Base-by-base conservation (phyloP, 2,329 filamentous ascomycete genomes). In the Ilyonectria destructans region DNA sequence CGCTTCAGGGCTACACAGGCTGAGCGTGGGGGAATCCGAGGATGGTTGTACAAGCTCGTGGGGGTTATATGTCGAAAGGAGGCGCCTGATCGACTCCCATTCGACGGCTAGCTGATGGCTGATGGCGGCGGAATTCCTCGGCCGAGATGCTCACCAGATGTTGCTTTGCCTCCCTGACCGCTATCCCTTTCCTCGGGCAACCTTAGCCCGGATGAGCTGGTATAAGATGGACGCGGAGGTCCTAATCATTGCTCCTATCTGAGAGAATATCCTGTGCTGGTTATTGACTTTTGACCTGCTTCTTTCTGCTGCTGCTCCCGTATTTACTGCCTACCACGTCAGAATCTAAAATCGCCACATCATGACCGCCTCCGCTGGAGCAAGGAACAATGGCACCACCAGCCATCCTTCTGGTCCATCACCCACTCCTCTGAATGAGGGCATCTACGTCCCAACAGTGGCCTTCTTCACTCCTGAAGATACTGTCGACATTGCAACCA, bases 401-500 rank as follows among this genome's bases (percentile, higher is more conserved):
- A 33, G 48, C 48, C 48, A 58, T 7, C 43, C 54, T 29, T 23
- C 43, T 26, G 12, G 12, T 1, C 29, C 45, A 9, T 49, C 58
- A 21, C 21, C 33, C 3, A 33, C 37, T 6, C 26, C 45, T 3
- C 37, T 70, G n/a, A n/a, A 21, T 9, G 58, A 67, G 8, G 89
- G 89, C 57, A 81, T 91, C 67, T 91, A 91, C 77, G 87, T 89
- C 29, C 89, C 90, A 5, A 90, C 89, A 9, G 85, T 91, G n/a
- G 86, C 88, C 58, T 91, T 91, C 79, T 91, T 91, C 81, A 79
- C 86, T 26, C 74, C 82, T 0, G 82, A 85, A 40, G 88, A 90
- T 76, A 84, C 86, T 5, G 79, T 90, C 56, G 88, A 91, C 72
- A 63, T 87, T n/a, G 80, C 82, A 21, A 84, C 86, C 5, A 87